These are phyloP conservation scores for Teratosphaeria epicoccoides DNA, from an alignment of 2,329 filamentous ascomycete species.

Conservation along the genomic window DNA sequence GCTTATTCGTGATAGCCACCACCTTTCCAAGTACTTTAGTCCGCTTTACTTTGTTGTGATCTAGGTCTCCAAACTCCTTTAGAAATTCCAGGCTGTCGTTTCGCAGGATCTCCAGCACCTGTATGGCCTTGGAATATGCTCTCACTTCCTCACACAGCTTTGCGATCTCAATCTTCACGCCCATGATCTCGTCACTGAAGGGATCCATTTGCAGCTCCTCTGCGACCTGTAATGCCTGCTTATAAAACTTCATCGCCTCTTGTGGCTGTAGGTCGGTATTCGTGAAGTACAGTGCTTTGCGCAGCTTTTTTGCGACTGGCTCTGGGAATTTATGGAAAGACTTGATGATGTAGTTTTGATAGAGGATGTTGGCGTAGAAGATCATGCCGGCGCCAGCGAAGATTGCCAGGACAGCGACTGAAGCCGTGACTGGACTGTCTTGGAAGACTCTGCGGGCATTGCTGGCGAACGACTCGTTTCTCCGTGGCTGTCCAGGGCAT, in stretches of 20 bases:
- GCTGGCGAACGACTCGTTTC: slow-evolving; percentile 13
- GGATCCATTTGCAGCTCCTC: slow-evolving; percentile 68
- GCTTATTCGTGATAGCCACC: slow-evolving; percentile 67
- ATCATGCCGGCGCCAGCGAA: slow-evolving; percentile 29
- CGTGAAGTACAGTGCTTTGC: slow-evolving; percentile 76
- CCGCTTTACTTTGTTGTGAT: slow-evolving; percentile 39
- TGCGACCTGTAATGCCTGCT: slow-evolving; percentile 64
- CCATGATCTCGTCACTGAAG: slow-evolving; percentile 82
- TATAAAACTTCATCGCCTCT: slow-evolving; percentile 73
- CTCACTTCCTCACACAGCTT: slow-evolving; percentile 68
- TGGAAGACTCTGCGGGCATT: slow-evolving; percentile 26
- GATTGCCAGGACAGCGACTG: slow-evolving; percentile 24
- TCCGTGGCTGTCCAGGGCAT: slow-evolving; percentile 6
- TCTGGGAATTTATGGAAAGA: slow-evolving; percentile 53
- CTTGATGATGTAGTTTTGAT: slow-evolving; percentile 36
- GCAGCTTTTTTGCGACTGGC: slow-evolving; percentile 64
- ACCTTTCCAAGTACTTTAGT: slow-evolving; percentile 62
- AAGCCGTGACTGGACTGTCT: slow-evolving; percentile 31
- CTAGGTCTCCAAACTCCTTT: slow-evolving; percentile 33
- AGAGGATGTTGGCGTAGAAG: slow-evolving; percentile 37
- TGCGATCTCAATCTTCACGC: slow-evolving; percentile 74
- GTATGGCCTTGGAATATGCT: slow-evolving; percentile 58
- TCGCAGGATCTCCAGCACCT: slow-evolving; percentile 68
- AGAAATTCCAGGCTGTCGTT: slow-evolving; percentile 51
- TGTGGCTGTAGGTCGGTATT: slow-evolving; percentile 65